phyloP scores from a whole-genome alignment of 202 grass and related monocot genomes.

The Panicum virgatum region DNA sequence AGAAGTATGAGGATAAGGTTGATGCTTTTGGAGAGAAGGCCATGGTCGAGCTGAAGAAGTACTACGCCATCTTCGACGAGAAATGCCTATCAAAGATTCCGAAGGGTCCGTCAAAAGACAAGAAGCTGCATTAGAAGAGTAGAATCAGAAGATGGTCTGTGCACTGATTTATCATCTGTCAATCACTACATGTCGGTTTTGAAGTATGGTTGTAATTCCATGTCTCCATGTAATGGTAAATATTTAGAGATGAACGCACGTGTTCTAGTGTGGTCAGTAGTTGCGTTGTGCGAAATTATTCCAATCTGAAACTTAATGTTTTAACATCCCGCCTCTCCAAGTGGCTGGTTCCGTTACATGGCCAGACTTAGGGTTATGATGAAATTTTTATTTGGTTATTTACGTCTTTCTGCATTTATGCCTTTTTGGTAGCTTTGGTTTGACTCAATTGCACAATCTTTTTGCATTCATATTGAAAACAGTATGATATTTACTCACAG shows the following conservation, averaged over 20 bases:
- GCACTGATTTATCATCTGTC: neutral
- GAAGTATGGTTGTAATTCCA: conserved; percentile 40
- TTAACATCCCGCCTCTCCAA: neutral
- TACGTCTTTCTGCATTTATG: neutral
- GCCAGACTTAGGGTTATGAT: neutral
- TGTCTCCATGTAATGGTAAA: conserved; percentile 35
- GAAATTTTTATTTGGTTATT: neutral
- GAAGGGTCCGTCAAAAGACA: conserved; percentile 54
- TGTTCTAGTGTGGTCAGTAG: conserved; percentile 2
- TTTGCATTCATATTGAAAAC: neutral
- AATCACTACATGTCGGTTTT: conserved; percentile 26
- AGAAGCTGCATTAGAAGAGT: conserved; percentile 65
- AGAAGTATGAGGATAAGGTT: conserved; percentile 82
- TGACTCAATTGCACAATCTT: neutral
- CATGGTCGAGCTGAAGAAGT: conserved; percentile 65
- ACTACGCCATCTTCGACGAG: conserved; percentile 68
- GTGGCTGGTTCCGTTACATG: neutral
- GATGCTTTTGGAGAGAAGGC: conserved; percentile 83
- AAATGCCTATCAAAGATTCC: conserved; percentile 94
- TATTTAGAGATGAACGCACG: conserved; percentile 12
- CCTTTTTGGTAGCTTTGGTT: neutral
- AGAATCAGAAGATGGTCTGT: neutral
- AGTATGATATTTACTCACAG: neutral
- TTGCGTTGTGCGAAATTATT: conserved; percentile 5
- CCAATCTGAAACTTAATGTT: neutral